Evolutionary conservation across 2,329 filamentous ascomycete genomes (phyloP).

Genomic region (Golovinomyces cichoracearum): DNA sequence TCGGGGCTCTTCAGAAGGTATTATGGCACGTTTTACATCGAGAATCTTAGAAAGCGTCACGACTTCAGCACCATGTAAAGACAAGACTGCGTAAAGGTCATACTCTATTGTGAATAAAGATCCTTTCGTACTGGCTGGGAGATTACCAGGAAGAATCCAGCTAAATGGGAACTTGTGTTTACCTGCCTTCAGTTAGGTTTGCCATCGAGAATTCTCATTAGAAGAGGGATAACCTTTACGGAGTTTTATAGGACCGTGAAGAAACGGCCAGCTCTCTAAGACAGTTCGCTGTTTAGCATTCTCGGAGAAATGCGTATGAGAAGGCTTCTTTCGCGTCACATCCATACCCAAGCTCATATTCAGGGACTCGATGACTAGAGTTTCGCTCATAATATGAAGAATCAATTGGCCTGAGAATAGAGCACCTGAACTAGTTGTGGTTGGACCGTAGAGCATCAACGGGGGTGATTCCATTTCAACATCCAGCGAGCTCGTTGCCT

Average conservation of each 20-base stretch:
- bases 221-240: slow-evolving; percentile 20
- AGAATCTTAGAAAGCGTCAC: slow-evolving; percentile 43
- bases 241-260: slow-evolving; percentile 29
- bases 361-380: slow-evolving; percentile 43
- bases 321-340: slow-evolving; percentile 56
- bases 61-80: slow-evolving; percentile 31
- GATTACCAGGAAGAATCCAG: slow-evolving; percentile 55
- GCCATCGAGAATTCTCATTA: neutral
- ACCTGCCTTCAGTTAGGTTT: slow-evolving; percentile 19
- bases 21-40: slow-evolving; percentile 53
- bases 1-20: slow-evolving; percentile 49
- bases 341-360: slow-evolving; percentile 45
- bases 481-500: slow-evolving; percentile 8
- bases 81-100: slow-evolving; percentile 42
- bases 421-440: slow-evolving; percentile 54
- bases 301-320: slow-evolving; percentile 49
- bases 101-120: slow-evolving; percentile 51
- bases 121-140: slow-evolving; percentile 63
- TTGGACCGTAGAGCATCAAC: slow-evolving; percentile 53
- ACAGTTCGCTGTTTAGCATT: slow-evolving; percentile 49
- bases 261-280: slow-evolving; percentile 55
- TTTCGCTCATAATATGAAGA: slow-evolving; percentile 41
- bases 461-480: slow-evolving; percentile 26
- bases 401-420: slow-evolving; percentile 64
- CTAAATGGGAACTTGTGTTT: slow-evolving; percentile 71